Evolutionary conservation across 352 stramenopile genomes (phyloP), one percentile per base, ranked within the genome.

Genomic region (Blastocystis sp.): DNA sequence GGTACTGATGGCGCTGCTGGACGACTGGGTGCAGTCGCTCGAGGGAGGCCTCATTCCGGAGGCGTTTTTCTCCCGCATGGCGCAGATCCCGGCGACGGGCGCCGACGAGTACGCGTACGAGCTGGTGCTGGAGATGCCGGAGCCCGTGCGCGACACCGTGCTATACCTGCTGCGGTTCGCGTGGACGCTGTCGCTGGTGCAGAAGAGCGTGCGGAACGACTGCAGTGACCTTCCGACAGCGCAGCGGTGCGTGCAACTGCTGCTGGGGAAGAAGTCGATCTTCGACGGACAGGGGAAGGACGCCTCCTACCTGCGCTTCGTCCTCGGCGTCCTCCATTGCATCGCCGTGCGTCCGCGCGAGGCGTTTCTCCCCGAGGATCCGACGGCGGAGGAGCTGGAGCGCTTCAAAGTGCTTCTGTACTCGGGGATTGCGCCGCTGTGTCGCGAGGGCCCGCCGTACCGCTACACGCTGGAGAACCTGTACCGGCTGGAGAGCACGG

Each of bases 381-480:
- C 69, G 14, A 81, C 48, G 14, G 48, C 27, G 29, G 4, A 6
- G 11, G 51, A 63, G 18, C 61, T 81, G 18, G 69, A 81, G n/a
- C 21, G 63, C 16, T 81, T 49, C 46, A 81, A 81, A 44, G 69
- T 81, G 18, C 34, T 81, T n/a, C 49, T 81, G 40, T 81, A 48
- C 53, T 81, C 69, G 16, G 40, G 48, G 18, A 81, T 81, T 42
- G 16, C 44, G 8, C 69, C 69, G 8, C 0, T 42, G 27, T 51
- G 27, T 27, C 11, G 46, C 49, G 48, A 46, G 24, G 21, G 6
- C 3, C 21, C 27, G 9, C 16, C 48, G n/a, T 81, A 81, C 34
- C 4, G 16, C 7, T 81, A 81, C 46, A 65, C 69, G 3, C n/a
- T 81, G 21, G 46, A 32, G 32, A 64, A 63, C 24, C 14, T 81